These are phyloP conservation scores for Fragaria vesca DNA, from an alignment of 306 rosid genomes.

Conservation along the genomic window DNA sequence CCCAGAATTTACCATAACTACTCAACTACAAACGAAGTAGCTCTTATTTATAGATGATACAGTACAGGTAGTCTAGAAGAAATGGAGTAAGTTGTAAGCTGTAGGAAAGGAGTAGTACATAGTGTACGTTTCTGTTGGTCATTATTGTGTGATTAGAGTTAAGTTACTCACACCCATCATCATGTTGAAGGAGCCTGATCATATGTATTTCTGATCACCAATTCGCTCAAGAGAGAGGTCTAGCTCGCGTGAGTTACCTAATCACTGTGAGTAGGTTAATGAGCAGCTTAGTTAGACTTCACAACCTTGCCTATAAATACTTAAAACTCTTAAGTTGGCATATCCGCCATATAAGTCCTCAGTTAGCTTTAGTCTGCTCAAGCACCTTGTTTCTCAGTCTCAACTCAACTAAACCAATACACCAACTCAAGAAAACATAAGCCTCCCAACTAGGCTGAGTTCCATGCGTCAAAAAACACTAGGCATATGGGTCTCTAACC, in stretches of 20 bases:
- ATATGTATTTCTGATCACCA: not conserved
- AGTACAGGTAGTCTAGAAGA: not conserved
- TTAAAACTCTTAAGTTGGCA: not conserved
- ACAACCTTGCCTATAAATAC: not conserved
- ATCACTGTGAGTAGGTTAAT: not conserved
- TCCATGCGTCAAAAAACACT: too few relatives aligned
- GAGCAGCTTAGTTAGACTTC: not conserved
- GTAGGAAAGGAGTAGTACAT: not conserved
- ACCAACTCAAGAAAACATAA: not conserved
- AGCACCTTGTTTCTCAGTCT: not conserved
- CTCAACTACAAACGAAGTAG: too few relatives aligned
- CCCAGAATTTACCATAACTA: too few relatives aligned
- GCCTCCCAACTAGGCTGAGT: too few relatives aligned
- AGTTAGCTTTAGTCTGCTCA: too few relatives aligned
- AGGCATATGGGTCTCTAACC: too few relatives aligned
- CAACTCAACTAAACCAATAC: not conserved
- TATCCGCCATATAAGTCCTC: too few relatives aligned
- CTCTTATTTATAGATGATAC: too few relatives aligned
- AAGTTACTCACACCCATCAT: not conserved
- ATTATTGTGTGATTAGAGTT: not conserved
- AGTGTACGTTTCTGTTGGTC: not conserved
- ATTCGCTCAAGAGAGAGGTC: not conserved
- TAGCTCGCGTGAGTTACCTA: not conserved
- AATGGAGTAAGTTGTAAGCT: not conserved
- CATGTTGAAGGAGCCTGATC: not conserved